phyloP scores from a whole-genome alignment of 768 basidiomycete genomes.

The Kwoniella shandongensis region DNA sequence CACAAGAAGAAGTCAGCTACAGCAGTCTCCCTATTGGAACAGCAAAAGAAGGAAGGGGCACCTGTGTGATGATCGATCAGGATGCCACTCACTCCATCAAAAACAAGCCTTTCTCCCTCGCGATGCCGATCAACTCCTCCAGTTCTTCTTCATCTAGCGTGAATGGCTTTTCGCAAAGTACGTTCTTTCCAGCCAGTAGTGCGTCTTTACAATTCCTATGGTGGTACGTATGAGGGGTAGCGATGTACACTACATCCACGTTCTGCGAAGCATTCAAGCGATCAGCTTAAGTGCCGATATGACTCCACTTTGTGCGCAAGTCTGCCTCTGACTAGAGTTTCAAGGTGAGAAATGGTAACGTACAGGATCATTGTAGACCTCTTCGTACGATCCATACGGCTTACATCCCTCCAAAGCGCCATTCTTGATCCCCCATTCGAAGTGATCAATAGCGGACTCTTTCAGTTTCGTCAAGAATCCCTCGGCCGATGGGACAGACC shows the following conservation, averaged over 20 bases:
- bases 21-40: not conserved
- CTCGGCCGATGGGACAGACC: constrained; percentile 66
- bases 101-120: constrained; percentile 75
- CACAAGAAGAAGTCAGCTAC: constrained; percentile 3
- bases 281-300: not conserved
- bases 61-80: not conserved
- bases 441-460: constrained; percentile 55
- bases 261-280: constrained; percentile 52
- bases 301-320: too few relatives aligned
- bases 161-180: constrained; percentile 85
- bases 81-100: constrained; percentile 94
- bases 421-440: constrained; percentile 23
- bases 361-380: constrained; percentile 69
- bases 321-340: too few relatives aligned
- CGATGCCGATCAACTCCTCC: constrained; percentile 67
- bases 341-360: constrained; percentile 22
- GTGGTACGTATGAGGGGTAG: constrained; percentile 81
- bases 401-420: constrained; percentile 58
- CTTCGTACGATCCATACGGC: constrained; percentile 70
- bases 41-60: not conserved
- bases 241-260: constrained; percentile 76
- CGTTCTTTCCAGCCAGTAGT: constrained; percentile 74
- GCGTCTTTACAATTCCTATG: constrained; percentile 72
- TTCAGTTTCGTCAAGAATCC: constrained; percentile 56
- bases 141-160: constrained; percentile 74